Conservation (phyloP, 2,329 filamentous ascomycete species). For the Aspergillus terreus region DNA sequence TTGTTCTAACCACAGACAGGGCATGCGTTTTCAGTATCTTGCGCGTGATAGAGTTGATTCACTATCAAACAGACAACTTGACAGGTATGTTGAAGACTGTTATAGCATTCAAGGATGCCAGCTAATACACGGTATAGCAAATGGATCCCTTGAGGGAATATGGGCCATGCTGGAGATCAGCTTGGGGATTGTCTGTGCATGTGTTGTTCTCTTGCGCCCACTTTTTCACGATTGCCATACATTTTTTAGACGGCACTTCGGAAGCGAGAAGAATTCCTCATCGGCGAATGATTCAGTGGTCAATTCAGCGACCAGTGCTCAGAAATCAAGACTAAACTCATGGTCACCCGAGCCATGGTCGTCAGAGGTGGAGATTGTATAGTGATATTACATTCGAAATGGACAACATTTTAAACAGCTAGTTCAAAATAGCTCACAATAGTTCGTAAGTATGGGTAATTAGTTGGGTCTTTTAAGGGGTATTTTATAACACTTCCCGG, state of each 20-base stretch:
- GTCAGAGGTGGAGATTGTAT: too few relatives aligned
- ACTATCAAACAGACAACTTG: neutral
- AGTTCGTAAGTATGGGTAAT: too few relatives aligned
- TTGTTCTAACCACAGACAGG: neutral
- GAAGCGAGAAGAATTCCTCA: too few relatives aligned
- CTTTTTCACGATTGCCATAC: neutral
- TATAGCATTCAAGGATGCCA: neutral
- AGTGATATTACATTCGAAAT: too few relatives aligned
- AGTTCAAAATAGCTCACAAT: too few relatives aligned
- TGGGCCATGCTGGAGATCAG: conserved; percentile 5
- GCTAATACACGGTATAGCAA: neutral
- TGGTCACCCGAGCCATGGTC: too few relatives aligned
- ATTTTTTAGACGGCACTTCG: neutral
- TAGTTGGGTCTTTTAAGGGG: too few relatives aligned
- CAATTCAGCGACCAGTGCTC: too few relatives aligned
- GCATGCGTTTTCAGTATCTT: conserved; percentile 4
- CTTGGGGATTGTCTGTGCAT: conserved; percentile 3
- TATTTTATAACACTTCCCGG: too few relatives aligned
- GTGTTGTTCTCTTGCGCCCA: conserved; percentile 3
- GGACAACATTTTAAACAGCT: too few relatives aligned
- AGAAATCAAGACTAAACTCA: too few relatives aligned
- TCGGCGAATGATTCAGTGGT: too few relatives aligned
- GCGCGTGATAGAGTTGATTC: conserved; percentile 4
- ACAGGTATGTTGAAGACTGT: conserved; percentile 1
- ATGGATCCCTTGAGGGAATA: neutral